Evolutionary conservation across 768 basidiomycete species (phyloP).

Genomic region (Tubosaeta sp.): DNA sequence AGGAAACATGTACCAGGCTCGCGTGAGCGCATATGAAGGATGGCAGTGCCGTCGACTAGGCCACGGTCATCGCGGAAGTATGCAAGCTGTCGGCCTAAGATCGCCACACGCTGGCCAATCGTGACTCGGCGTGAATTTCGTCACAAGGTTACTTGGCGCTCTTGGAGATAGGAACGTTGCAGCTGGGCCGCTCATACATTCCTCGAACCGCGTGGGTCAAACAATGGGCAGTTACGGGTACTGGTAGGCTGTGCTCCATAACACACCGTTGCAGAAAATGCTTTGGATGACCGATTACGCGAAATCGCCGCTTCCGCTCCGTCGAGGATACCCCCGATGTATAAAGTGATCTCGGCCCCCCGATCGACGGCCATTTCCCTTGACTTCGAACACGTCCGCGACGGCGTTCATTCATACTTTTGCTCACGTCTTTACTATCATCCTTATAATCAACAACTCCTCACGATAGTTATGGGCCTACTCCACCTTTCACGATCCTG

Average conservation of each 20-base stretch:
- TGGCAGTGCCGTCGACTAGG: slow-evolving; percentile 14
- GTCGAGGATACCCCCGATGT: slow-evolving; percentile 19
- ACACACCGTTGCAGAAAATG: neutral
- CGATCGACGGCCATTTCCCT: slow-evolving; percentile 17
- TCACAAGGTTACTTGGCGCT: slow-evolving; percentile 4
- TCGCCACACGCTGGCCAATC: slow-evolving; percentile 17
- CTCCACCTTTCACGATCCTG: slow-evolving; percentile 20
- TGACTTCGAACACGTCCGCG: slow-evolving; percentile 17
- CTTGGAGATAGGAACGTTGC: slow-evolving; percentile 4
- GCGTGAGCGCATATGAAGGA: slow-evolving; percentile 3
- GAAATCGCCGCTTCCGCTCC: slow-evolving; percentile 21
- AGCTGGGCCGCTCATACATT: slow-evolving; percentile 13
- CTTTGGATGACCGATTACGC: slow-evolving; percentile 18
- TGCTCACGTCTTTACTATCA: slow-evolving; percentile 12
- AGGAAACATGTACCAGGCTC: slow-evolving; percentile 1
- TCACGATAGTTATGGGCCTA: slow-evolving; percentile 25
- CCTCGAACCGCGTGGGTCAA: slow-evolving; percentile 15
- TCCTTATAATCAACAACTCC: slow-evolving; percentile 20
- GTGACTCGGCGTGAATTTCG: slow-evolving; percentile 3
- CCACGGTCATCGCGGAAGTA: slow-evolving; percentile 24
- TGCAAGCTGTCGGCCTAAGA: slow-evolving; percentile 4
- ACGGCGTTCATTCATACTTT: slow-evolving; percentile 21
- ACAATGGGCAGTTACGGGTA: slow-evolving; percentile 9
- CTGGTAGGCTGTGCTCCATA: slow-evolving; percentile 6
- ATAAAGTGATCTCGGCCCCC: slow-evolving; percentile 23